Evolutionary conservation across 345 rosid genomes (phyloP), one percentile per base, ranked within the genome.

Genomic region (Citrus mangshanensis): DNA sequence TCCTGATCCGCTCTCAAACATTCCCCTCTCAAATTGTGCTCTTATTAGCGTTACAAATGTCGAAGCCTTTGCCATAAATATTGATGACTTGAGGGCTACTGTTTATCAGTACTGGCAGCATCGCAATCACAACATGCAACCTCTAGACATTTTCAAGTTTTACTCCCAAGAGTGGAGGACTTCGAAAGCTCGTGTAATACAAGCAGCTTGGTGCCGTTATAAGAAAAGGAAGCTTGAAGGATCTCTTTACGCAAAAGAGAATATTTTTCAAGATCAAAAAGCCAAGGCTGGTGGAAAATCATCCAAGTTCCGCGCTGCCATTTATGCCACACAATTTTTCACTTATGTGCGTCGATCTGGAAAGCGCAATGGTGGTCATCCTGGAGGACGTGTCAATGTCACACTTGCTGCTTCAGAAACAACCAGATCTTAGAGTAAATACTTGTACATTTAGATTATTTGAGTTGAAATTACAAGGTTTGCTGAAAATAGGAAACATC

Each of bases 121-220:
- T 34, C 7, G 4, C 21, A 21, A 3, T 55, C 55, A 0, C 21
- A 49, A 49, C 6, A 55, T 32, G 27, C 27, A n/a, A 3, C 4
- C 2, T 16, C 18, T 0, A 0, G 58, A 40, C 18, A 69, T 82
- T 1, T 87, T 84, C 77, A 81, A 87, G 85, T 76, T 82, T 79
- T 79, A 81, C 74, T 89, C 89, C 0, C 82, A 65, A 70, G 82
- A 85, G 69, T 87, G 87, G 92, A 82, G 89, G 82, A 79, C 84
- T 1, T 87, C 51, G 54, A 63, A 63, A 34, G 76, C 32, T 56
- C 13, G 28, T 34, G 7, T 25, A 32, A 69, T 72, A 30, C 63
- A 51, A 22, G 61, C 24, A 8, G 59, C 40, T 70, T 30, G 40
- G 74, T 60, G 28, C 24, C 27, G 8, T 2, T 32, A 21, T 55